These are phyloP conservation scores for Chaetomium fimeti DNA, from an alignment of 495 filamentous ascomycete genomes.

Conservation along the genomic window DNA sequence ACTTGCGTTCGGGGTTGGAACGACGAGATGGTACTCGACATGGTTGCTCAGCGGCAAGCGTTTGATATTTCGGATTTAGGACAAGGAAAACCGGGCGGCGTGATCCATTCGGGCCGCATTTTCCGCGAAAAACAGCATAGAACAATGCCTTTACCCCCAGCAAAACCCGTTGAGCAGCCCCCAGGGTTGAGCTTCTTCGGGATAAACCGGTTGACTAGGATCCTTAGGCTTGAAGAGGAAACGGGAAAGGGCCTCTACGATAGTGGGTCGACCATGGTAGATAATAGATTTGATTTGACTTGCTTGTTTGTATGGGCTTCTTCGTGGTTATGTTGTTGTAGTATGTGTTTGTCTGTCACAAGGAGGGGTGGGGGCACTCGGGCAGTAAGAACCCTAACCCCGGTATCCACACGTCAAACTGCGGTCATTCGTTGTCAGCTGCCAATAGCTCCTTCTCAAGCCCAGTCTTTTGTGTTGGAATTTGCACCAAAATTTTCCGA, in stretches of 20 bases:
- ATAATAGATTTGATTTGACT: slow-evolving; percentile 8
- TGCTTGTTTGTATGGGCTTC: neutral
- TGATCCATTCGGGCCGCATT: neutral
- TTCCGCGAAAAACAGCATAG: slow-evolving; percentile 1
- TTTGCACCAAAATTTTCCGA: neutral
- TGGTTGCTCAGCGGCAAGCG: neutral
- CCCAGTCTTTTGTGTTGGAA: neutral
- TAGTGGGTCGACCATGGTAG: neutral
- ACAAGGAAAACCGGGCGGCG: neutral
- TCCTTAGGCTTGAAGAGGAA: neutral
- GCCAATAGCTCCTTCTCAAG: neutral
- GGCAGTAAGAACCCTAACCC: neutral
- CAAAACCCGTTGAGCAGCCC: neutral
- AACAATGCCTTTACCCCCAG: neutral
- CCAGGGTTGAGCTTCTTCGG: neutral
- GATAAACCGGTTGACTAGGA: neutral
- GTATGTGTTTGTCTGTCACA: neutral
- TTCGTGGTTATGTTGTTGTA: neutral
- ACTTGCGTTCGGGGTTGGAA: neutral
- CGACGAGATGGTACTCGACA: neutral
- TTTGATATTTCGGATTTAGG: slow-evolving; percentile 9
- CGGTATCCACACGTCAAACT: no score
- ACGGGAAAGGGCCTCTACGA: neutral
- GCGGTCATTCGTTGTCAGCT: neutral
- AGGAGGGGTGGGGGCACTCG: neutral